Conservation (phyloP, 129 eudicot species). For the Gnaphalium uliginosum region DNA sequence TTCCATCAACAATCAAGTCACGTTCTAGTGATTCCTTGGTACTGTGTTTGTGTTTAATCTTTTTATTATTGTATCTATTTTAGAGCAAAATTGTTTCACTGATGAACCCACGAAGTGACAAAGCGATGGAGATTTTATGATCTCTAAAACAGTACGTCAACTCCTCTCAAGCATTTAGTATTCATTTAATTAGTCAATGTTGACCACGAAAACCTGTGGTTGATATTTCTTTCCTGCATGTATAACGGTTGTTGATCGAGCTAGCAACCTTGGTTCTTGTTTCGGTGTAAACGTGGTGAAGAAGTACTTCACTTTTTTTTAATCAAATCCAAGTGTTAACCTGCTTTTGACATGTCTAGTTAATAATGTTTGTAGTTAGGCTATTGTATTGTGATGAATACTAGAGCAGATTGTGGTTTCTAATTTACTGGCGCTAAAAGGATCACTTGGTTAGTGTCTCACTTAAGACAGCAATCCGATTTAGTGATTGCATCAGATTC, state of each 20-base stretch:
- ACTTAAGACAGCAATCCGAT: background rate
- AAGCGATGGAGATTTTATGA: too few relatives aligned
- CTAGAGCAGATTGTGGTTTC: background rate
- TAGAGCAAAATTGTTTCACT: background rate
- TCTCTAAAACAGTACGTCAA: too few relatives aligned
- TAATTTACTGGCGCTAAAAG: background rate
- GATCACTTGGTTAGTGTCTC: background rate
- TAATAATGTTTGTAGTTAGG: too few relatives aligned
- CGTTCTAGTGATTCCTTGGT: background rate
- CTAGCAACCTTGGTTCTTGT: too few relatives aligned
- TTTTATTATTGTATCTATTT: too few relatives aligned
- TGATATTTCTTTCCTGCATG: too few relatives aligned
- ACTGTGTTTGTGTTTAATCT: background rate
- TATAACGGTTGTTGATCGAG: too few relatives aligned
- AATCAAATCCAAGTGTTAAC: background rate
- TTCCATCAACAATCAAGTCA: background rate
- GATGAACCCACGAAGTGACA: too few relatives aligned
- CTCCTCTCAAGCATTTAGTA: too few relatives aligned
- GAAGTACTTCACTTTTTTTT: background rate
- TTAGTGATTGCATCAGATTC: background rate
- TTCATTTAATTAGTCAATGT: background rate
- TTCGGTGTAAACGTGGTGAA: background rate
- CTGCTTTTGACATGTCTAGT: background rate
- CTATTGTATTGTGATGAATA: background rate
- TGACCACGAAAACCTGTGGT: background rate